Percentiles rank a stretch among this genome's conserved stretches.
These are phyloP conservation scores for Phalaenopsis hybrid DNA, from an alignment of 116 monocot species.

Conservation along the genomic window DNA sequence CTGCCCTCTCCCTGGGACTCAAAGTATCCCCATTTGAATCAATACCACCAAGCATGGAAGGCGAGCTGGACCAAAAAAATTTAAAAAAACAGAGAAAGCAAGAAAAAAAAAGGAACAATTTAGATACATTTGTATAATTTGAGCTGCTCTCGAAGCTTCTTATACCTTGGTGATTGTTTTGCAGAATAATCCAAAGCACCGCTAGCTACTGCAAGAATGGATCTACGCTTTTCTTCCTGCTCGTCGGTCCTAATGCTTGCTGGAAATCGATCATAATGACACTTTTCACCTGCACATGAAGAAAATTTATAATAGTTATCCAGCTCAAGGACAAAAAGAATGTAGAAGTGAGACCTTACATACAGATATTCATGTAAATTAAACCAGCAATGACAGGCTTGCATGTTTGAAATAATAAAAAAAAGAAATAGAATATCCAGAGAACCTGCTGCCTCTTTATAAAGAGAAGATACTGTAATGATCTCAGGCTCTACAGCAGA, in stretches of 20 bases:
- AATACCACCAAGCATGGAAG: slow-evolving; percentile 29
- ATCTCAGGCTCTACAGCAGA: slow-evolving; percentile 57
- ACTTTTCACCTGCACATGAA: slow-evolving; percentile 40
- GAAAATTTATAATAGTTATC: background rate
- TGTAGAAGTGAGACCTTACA: background rate
- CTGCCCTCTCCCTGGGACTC: slow-evolving; percentile 85
- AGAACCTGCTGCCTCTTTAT: slow-evolving; percentile 43
- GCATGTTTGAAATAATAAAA: slow-evolving; percentile 2
- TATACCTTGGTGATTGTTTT: slow-evolving; percentile 51
- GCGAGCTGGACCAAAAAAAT: slow-evolving; percentile 31
- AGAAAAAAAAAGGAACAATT: background rate
- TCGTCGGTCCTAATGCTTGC: slow-evolving; percentile 74
- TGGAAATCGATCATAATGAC: slow-evolving; percentile 74
- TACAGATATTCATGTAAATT: background rate
- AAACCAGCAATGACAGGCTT: background rate
- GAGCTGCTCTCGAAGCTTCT: background rate
- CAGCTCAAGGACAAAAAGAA: background rate
- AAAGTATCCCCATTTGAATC: slow-evolving; percentile 63
- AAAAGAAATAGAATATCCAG: slow-evolving; percentile 2
- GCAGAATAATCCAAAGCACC: slow-evolving; percentile 50
- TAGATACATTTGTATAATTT: background rate
- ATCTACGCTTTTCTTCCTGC: slow-evolving; percentile 76
- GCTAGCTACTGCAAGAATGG: slow-evolving; percentile 61
- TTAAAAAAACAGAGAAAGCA: background rate
- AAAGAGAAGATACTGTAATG: slow-evolving; percentile 67